A percentile compares a stretch with the other conserved stretches of the same genome.
Conservation (phyloP, 495 filamentous ascomycete genomes). For the Pyrenula aspistea region DNA sequence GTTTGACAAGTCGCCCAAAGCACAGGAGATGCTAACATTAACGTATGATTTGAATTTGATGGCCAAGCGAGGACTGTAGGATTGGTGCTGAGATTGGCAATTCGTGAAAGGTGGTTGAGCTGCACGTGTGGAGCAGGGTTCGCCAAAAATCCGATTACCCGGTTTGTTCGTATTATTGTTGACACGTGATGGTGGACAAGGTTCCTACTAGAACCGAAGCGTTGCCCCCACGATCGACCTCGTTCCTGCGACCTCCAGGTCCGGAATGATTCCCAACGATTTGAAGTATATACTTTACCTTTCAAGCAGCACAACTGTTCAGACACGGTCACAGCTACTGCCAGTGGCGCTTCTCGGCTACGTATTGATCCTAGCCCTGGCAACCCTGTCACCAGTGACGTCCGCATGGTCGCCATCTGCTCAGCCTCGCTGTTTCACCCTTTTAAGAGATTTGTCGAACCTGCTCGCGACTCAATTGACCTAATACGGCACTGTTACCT, state of each 20-base stretch:
- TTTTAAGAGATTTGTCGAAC: background rate
- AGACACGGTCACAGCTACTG: too few relatives aligned
- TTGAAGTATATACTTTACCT: too few relatives aligned
- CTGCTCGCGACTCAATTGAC: background rate
- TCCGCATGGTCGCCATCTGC: background rate
- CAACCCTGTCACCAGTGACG: background rate
- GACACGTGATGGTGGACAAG: background rate
- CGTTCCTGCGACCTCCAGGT: background rate
- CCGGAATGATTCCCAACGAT: too few relatives aligned
- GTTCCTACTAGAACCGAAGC: background rate
- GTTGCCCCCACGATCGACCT: background rate
- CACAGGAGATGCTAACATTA: too few relatives aligned
- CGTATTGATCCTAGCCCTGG: background rate
- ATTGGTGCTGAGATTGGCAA: too few relatives aligned
- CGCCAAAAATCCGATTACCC: slow-evolving; percentile 1
- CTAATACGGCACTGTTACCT: background rate
- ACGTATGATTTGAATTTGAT: too few relatives aligned
- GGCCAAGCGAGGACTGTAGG: too few relatives aligned
- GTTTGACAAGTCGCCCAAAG: too few relatives aligned
- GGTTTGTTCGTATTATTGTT: background rate
- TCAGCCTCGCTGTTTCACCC: background rate
- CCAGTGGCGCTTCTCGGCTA: too few relatives aligned
- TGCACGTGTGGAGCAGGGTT: too few relatives aligned
- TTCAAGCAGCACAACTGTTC: too few relatives aligned
- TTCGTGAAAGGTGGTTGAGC: too few relatives aligned